Base-by-base conservation (phyloP, 2,329 filamentous ascomycete genomes). In the Calonectria pauciramosa region DNA sequence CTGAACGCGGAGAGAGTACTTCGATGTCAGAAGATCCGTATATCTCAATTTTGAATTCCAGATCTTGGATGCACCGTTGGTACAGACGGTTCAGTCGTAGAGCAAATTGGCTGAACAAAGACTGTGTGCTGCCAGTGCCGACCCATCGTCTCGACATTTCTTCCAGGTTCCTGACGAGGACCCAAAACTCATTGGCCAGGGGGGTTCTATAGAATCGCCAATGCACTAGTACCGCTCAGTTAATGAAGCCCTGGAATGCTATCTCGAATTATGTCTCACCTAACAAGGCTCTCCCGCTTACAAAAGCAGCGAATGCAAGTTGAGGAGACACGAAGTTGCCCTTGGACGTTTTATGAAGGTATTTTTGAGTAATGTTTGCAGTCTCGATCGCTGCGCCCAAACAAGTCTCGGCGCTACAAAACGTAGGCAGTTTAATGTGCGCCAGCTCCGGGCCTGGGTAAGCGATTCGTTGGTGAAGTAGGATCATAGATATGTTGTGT, bases 401-500 rank as follows among this genome's bases (percentile, higher is more conserved):
- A 71, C 88, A 90, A 0, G 88, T 89, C 70, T 90, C 88, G 2
- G 87, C 87, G 63, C 87, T 89, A 51, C 84, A 88, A 4, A 82
- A 79, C 64, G 84, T 88, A 0, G 88, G 88, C 8, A 89, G 75
- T 69, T 67, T 81, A 74, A 78, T 6, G 72, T 69, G 68, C 56
- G 76, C 79, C 83, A 82, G 83, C 75, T 74, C 0, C 78, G 81
- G 2, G 28, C 77, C 77, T 0, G 87, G 87, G 56, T 87, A 89
- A 0, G 87, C 88, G 49, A 90, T 88, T 8, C 82, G 81, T 54
- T 90, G 88, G 68, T 89, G 88, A 0, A 90, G 79, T 0, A 89
- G 80, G 30, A 90, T 88, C 81, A 88, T 88, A 0, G 87, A 88
- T 0, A 87, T 86, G 69, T 89, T 89, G 60, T 89, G 88, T 0